Evolutionary conservation across 139 green algal genomes (phyloP), one percentile per base, ranked within the genome.

Genomic region (Chlamydomonas sphaeroides): DNA sequence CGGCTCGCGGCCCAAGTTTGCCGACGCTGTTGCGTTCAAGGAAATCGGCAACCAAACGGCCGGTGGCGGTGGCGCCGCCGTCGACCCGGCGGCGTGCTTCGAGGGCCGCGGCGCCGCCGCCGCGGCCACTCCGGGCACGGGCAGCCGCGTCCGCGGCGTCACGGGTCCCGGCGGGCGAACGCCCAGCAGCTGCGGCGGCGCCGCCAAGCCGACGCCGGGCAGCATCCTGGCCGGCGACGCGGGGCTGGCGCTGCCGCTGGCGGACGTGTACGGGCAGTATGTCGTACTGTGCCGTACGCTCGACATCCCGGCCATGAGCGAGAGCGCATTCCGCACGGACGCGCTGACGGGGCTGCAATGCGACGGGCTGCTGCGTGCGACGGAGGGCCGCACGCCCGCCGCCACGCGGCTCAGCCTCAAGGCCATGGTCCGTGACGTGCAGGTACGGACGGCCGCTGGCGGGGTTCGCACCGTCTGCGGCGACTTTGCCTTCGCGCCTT

Each of bases 391-490:
- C 38, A 85, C 79, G 25, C 68, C 63, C 28, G 68, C 56, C 4
- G 67, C 68, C 35, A 72, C 57, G 79, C 39, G 67, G 53, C 56
- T 85, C 48, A 63, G 53, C 53, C 67, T 78, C 53, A 53, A 39
- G 1, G 26, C 39, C 33, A 66, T 77, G 79, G 78, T 80, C 17
- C 32, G 39, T 8, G 85, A 89, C 73, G 79, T 89, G 36, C 79
- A 81, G n/a, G n/a, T n/a, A n/a, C n/a, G n/a, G n/a, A n/a, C n/a
- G n/a, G n/a, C n/a, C n/a, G n/a, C n/a, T n/a, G n/a, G n/a, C n/a
- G n/a, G n/a, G n/a, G n/a, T n/a, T n/a, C n/a, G n/a, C n/a, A n/a
- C n/a, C n/a, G n/a, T n/a, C n/a, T n/a, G n/a, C n/a, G n/a, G n/a
- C n/a, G n/a, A n/a, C n/a, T n/a, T n/a, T n/a, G n/a, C n/a, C n/a